Percentiles rank a stretch among this genome's conserved stretches.
phyloP scores from a whole-genome alignment of 495 filamentous ascomycete species.

The Penicillium salamii region DNA sequence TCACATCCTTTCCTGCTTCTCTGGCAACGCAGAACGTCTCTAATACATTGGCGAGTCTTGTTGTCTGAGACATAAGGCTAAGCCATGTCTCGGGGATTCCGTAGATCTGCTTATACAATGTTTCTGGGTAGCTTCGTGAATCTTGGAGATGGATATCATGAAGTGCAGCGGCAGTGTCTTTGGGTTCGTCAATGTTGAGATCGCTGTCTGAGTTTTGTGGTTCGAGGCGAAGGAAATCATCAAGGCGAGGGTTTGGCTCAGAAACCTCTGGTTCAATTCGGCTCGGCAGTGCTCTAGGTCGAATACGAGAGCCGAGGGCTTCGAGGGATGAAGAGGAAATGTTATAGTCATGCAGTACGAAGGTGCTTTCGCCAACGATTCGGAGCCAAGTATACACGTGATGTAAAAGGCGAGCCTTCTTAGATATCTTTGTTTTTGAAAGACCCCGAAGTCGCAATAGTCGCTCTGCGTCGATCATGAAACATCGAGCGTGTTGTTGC shows the following conservation, averaged over 20 bases:
- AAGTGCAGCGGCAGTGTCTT: constrained; percentile 23
- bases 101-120: constrained; percentile 33
- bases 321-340: constrained; percentile 25
- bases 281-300: neutral
- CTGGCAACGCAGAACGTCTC: constrained; percentile 24
- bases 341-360: constrained; percentile 32
- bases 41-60: constrained; percentile 33
- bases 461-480: constrained; percentile 33
- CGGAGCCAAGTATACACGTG: constrained; percentile 38
- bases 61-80: constrained; percentile 34
- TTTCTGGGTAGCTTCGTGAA: constrained; percentile 29
- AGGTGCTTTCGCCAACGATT: constrained; percentile 36
- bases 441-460: constrained; percentile 29
- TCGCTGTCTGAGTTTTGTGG: constrained; percentile 29
- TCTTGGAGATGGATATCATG: constrained; percentile 36
- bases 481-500: constrained; percentile 32
- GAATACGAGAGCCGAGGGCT: constrained; percentile 16
- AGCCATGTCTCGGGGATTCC: constrained; percentile 38
- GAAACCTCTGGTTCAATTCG: neutral
- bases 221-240: constrained; percentile 34
- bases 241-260: constrained; percentile 23
- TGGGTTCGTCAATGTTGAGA: constrained; percentile 35
- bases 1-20: constrained; percentile 4
- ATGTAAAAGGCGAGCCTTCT: constrained; percentile 33
- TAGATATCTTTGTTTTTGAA: constrained; percentile 31